Conservation (phyloP, 768 basidiomycete species). For the Leccinum imitatum region DNA sequence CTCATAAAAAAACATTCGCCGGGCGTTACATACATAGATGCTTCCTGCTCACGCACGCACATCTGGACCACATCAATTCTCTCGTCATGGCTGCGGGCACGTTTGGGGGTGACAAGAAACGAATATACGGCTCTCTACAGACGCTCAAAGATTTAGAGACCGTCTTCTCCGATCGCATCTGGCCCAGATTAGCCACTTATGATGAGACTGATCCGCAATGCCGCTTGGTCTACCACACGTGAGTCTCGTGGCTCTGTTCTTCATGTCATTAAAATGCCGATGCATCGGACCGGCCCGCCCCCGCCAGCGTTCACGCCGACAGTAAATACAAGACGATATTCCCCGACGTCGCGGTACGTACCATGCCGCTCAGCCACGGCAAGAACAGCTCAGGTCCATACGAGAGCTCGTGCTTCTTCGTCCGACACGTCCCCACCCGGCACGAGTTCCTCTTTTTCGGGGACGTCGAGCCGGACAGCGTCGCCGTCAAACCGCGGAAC, state of each 20-base stretch:
- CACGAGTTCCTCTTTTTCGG: constrained; percentile 92
- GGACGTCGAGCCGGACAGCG: constrained; percentile 84
- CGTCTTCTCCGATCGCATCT: constrained; percentile 75
- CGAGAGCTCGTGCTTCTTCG: constrained; percentile 82
- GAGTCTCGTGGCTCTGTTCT: constrained; percentile 30
- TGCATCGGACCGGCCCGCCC: background rate
- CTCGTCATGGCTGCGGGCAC: constrained; percentile 85
- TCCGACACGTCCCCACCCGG: constrained; percentile 59
- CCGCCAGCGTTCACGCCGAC: constrained; percentile 49
- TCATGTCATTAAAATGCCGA: background rate
- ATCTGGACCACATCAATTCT: constrained; percentile 86
- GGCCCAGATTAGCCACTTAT: constrained; percentile 84
- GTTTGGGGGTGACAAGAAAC: constrained; percentile 57
- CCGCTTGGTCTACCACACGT: constrained; percentile 67
- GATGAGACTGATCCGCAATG: constrained; percentile 57
- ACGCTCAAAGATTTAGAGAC: constrained; percentile 68
- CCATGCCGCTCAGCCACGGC: constrained; percentile 76
- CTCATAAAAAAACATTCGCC: background rate
- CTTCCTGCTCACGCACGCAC: constrained; percentile 85
- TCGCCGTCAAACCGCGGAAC: constrained; percentile 62
- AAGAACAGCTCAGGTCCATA: constrained; percentile 55
- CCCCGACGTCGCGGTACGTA: constrained; percentile 58
- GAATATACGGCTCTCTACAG: constrained; percentile 57
- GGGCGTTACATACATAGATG: constrained; percentile 52
- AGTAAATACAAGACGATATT: constrained; percentile 52